Evolutionary conservation across 106 monocot species (phyloP), one percentile per base, ranked within the genome.

Genomic region (Phalaenopsis equestris): DNA sequence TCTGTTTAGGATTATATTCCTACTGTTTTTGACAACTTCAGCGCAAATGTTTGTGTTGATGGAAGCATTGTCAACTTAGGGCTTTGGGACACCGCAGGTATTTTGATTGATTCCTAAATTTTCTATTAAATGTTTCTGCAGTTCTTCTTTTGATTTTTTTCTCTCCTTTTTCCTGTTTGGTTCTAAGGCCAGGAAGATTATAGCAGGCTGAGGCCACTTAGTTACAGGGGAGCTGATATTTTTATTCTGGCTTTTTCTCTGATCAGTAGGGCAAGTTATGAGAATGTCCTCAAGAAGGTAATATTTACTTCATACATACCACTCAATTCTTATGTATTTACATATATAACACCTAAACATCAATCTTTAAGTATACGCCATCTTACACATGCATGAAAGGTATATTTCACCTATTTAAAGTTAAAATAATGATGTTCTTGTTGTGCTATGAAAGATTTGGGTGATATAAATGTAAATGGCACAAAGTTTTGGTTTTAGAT

Each of bases 281-380:
- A 90, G 78, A 90, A 90, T 85, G 92, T 95, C 48, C 86, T 90
- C 5, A 92, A 95, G 84, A 95, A 95, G 92, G 94, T 95, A 72
- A 36, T 68, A 6, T 37, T 73, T 24, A 23, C 43, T 18, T 17
- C 0, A 12, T 38, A 39, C 8, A 56, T 36, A 3, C 14, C 47
- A 30, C 0, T 30, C 30, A 30, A 30, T 30, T 30, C 2, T 65
- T 52, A 12, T 12, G 52, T 52, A 1, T 52, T 52, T 52, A 3
- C 5, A 75, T 18, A 30, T 30, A 30, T 30, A 30, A 30, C 30
- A 30, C 30, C 0, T 30, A 30, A 30, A 30, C 30, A 30, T 30
- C 30, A 30, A 30, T 30, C 30, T 30, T 30, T 30, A 30, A 30
- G 30, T 30, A 30, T 30, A 30, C 30, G 30, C 30, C 30, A 30